These are phyloP conservation scores for Kingdonia uniflora DNA, from an alignment of 164 flowering plant species.

Conservation along the genomic window DNA sequence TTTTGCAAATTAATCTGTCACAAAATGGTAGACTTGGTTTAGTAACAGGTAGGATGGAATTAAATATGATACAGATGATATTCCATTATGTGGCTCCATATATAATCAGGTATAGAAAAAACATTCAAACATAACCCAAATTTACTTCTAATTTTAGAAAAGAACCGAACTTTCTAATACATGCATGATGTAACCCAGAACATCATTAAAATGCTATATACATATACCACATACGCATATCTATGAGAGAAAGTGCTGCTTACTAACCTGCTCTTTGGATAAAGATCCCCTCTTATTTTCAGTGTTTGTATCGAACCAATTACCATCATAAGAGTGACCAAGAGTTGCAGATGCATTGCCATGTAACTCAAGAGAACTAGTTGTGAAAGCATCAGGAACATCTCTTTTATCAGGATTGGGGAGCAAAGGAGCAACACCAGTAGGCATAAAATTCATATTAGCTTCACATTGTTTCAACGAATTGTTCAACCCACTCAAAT, in stretches of 20 bases:
- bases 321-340: constrained; percentile 14
- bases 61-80: no score
- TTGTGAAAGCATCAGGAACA: constrained; percentile 9
- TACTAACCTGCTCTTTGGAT: constrained; percentile 32
- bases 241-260: neutral
- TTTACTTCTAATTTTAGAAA: no score
- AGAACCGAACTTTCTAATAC: no score
- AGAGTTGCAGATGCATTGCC: constrained; percentile 15
- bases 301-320: constrained; percentile 17
- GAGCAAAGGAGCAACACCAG: constrained; percentile 10
- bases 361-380: constrained; percentile 12
- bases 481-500: constrained; percentile 19
- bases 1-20: constrained; percentile 27
- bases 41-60: no score
- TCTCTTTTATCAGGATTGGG: constrained; percentile 15
- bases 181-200: no score
- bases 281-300: constrained; percentile 18
- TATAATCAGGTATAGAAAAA: no score
- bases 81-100: no score
- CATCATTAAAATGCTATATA: no score
- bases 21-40: neutral
- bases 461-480: constrained; percentile 22
- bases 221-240: no score
- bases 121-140: no score
- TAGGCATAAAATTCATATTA: constrained; percentile 10